These are phyloP conservation scores for Yarrowia porcina DNA, from an alignment of 805 yeast species.

Conservation along the genomic window DNA sequence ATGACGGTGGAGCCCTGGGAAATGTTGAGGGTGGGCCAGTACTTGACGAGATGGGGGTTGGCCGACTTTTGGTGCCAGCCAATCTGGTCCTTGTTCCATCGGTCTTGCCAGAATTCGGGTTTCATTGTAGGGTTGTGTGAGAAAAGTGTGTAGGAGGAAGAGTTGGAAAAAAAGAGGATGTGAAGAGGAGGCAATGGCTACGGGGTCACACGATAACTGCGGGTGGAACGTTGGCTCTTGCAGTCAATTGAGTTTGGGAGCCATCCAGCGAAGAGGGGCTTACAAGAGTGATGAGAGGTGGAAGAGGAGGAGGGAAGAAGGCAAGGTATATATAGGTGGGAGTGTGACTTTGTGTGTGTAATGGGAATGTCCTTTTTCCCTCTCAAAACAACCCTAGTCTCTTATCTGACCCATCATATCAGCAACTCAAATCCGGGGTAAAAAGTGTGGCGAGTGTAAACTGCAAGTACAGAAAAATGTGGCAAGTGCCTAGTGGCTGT, in stretches of 20 bases:
- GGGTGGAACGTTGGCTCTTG: conserved; percentile 2
- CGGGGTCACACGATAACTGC: conserved; percentile 8
- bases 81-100: conserved; percentile 21
- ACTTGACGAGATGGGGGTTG: conserved; percentile 17
- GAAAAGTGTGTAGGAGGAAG: neutral
- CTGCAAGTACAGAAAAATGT: neutral
- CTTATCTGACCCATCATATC: neutral
- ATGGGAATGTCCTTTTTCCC: neutral
- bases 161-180: neutral
- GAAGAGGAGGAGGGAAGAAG: neutral
- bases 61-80: conserved; percentile 24
- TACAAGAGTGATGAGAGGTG: neutral
- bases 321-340: neutral
- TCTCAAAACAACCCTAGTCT: neutral
- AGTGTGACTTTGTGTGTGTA: neutral
- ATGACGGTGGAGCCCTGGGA: conserved; percentile 9
- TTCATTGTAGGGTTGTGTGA: neutral
- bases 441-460: neutral
- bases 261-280: neutral
- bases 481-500: neutral
- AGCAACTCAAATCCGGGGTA: conserved; percentile 1
- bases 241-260: conserved; percentile 16
- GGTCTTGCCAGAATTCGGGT: conserved; percentile 25
- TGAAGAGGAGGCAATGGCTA: neutral
- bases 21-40: conserved; percentile 20